Evolutionary conservation across 2,329 filamentous ascomycete genomes (phyloP).

Genomic region (Curvularia eragrostidis): DNA sequence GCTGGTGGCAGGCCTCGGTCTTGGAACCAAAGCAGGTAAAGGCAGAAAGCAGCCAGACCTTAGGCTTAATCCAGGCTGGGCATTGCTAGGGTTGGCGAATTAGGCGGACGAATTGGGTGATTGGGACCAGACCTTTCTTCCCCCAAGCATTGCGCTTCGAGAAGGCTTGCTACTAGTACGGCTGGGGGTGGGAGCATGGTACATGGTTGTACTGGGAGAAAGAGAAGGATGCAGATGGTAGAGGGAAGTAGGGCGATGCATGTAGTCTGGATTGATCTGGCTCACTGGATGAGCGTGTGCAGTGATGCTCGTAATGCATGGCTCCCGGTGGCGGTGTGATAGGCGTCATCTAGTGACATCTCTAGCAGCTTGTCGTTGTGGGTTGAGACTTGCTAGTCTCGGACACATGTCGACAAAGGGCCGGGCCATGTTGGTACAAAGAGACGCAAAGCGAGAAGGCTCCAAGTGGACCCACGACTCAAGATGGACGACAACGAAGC

Average conservation of each 20-base stretch:
- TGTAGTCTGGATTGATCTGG: slow-evolving; percentile 34
- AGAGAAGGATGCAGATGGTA: slow-evolving; percentile 8
- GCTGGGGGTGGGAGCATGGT: slow-evolving; percentile 3
- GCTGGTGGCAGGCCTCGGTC: slow-evolving; percentile 4
- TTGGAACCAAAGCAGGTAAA: slow-evolving; percentile 10
- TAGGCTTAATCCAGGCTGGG: slow-evolving; percentile 44
- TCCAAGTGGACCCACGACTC: slow-evolving; percentile 18
- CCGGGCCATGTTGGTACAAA: slow-evolving; percentile 25
- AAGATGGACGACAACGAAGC: slow-evolving; percentile 15
- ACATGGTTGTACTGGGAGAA: slow-evolving; percentile 16
- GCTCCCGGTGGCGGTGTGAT: slow-evolving; percentile 31
- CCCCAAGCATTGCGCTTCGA: slow-evolving; percentile 35
- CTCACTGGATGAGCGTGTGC: slow-evolving; percentile 14
- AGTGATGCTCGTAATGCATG: slow-evolving; percentile 24
- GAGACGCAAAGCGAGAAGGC: slow-evolving; percentile 10
- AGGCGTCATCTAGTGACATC: slow-evolving; percentile 9
- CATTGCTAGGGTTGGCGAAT: slow-evolving; percentile 9
- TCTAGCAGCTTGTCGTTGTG: slow-evolving; percentile 26
- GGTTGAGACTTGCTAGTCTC: slow-evolving; percentile 12
- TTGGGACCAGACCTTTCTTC: slow-evolving; percentile 25
- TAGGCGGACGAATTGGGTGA: slow-evolving; percentile 33
- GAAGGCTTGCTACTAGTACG: slow-evolving; percentile 32
- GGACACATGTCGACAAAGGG: slow-evolving; percentile 29
- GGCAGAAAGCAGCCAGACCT: slow-evolving; percentile 29
- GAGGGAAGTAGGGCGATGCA: slow-evolving; percentile 16